Conservation (phyloP, 257 asterid species). For the Solanum gandarillasii region DNA sequence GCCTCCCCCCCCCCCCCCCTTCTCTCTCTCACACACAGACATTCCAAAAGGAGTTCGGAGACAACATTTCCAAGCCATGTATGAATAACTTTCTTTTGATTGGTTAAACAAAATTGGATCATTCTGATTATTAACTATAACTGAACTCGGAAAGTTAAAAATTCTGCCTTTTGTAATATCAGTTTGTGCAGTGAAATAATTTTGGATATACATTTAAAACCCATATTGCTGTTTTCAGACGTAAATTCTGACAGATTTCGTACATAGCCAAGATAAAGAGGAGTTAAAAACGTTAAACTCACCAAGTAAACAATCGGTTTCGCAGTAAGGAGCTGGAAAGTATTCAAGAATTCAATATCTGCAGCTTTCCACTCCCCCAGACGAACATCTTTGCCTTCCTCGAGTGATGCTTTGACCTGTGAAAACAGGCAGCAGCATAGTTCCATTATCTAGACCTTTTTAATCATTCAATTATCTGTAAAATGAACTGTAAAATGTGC, state of each 20-base stretch:
- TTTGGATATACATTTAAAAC: background rate
- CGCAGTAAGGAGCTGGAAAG: conserved; percentile 91
- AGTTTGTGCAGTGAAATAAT: background rate
- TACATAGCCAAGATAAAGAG: background rate
- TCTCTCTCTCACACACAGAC: background rate
- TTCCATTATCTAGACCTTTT: background rate
- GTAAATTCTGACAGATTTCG: background rate
- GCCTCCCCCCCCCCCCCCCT: too few species aligned
- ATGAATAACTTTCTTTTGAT: background rate
- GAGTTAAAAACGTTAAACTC: conserved; percentile 8
- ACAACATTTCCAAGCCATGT: background rate
- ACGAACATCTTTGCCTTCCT: conserved; percentile 83
- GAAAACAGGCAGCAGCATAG: background rate
- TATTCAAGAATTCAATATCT: conserved; percentile 83
- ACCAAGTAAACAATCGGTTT: conserved; percentile 98
- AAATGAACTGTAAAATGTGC: background rate
- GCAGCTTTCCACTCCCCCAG: conserved; percentile 97
- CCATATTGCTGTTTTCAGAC: background rate
- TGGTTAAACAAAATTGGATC: background rate
- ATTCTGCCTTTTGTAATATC: background rate
- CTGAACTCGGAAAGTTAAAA: background rate
- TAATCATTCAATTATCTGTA: background rate
- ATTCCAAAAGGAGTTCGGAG: background rate
- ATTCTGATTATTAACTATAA: background rate
- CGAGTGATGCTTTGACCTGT: conserved; percentile 60